Base-by-base conservation (phyloP, 2,329 filamentous ascomycete species). In the Blumeriella jaapii region DNA sequence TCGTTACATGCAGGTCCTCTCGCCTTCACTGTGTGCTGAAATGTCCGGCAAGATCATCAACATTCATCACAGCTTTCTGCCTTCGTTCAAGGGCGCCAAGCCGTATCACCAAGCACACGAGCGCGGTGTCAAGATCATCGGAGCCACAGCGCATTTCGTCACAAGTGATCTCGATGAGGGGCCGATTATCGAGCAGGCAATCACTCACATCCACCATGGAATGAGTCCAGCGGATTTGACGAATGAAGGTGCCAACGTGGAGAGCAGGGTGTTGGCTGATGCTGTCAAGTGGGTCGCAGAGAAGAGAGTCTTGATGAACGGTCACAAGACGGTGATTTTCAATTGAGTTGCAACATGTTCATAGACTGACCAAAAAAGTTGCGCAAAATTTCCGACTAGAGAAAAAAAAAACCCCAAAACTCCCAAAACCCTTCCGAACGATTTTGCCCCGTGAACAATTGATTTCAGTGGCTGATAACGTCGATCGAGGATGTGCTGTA, bases 41-140 rank as follows among this genome's bases (percentile, higher is more conserved):
- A 87, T 91, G 82, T 80, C 75, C 32, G 83, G 83, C 39, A 77
- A 75, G 56, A 91, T 91, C 62, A 89, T 91, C 78, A 91, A 91
- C 63, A 89, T 91, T 60, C 83, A 91, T 63, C 83, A 91, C 63
- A 80, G 73, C 48, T 91, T 91, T 71, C 59, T 91, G 67, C 83
- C 83, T 0, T 78, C 71, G 7, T 91, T 91, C 72, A 91, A 91
- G 68, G 83, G 83, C 42, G 83, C 83, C 18, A 85, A 84, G 61
- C 83, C 83, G 3, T 91, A 91, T 61, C 83, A 89, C 59, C 83
- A 91, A 65, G 83, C 83, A 6, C 87, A 82, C 55, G 82, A 89
- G 45, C 73, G 82, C 17, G 83, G 83, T 41, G 83, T 91, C 47
- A 91, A 91, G 70, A 89, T 91, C 49, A 86, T 87, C 38, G 83